Percentiles rank a stretch among this genome's conserved stretches.
Conservation (phyloP, 768 basidiomycete species). For the Coprinopsis sp. region DNA sequence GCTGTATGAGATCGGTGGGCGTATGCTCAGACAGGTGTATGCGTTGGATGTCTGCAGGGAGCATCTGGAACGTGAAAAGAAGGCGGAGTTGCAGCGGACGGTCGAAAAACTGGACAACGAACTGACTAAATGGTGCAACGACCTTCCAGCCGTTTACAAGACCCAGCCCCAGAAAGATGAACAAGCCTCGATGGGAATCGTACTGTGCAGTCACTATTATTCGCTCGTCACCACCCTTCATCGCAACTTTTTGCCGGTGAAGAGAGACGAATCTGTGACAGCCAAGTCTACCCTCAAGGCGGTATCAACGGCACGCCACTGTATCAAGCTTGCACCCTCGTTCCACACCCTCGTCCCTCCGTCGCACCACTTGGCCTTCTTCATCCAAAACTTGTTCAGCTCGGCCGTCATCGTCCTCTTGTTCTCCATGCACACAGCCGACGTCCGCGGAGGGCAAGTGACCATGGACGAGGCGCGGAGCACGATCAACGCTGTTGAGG, state of each 20-base stretch:
- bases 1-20: slow-evolving; percentile 82
- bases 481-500: slow-evolving; percentile 64
- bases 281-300: slow-evolving; percentile 77
- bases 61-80: slow-evolving; percentile 66
- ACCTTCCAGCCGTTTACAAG: slow-evolving; percentile 71
- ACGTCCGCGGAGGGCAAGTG: slow-evolving; percentile 54
- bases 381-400: slow-evolving; percentile 86
- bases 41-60: slow-evolving; percentile 76
- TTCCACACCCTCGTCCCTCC: slow-evolving; percentile 81
- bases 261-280: slow-evolving; percentile 61
- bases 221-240: slow-evolving; percentile 83
- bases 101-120: slow-evolving; percentile 77
- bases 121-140: slow-evolving; percentile 79
- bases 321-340: slow-evolving; percentile 79
- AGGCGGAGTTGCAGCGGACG: slow-evolving; percentile 66
- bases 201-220: slow-evolving; percentile 86
- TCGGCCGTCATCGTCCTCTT: slow-evolving; percentile 82
- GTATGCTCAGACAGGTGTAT: slow-evolving; percentile 78
- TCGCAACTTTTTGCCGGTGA: slow-evolving; percentile 81
- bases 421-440: slow-evolving; percentile 80
- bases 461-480: slow-evolving; percentile 83
- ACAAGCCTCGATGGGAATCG: slow-evolving; percentile 81
- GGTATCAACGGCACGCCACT: slow-evolving; percentile 78
- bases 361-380: slow-evolving; percentile 84
- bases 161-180: slow-evolving; percentile 67